These are phyloP conservation scores for Penicillium alfredii DNA, from an alignment of 495 filamentous ascomycete genomes.

Conservation along the genomic window DNA sequence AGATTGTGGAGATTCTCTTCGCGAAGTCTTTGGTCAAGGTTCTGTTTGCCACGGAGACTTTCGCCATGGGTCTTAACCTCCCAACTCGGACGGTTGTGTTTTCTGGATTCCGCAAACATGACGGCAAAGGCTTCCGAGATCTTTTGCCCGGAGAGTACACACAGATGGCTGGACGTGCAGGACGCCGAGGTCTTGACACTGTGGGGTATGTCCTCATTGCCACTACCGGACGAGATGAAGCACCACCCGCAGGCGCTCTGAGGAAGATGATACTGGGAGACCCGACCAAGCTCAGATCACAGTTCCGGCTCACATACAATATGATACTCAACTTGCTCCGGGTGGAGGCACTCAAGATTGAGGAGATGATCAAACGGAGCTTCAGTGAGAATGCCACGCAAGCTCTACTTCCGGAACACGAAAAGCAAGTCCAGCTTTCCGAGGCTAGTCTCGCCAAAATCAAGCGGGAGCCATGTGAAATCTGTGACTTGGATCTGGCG, in stretches of 20 bases:
- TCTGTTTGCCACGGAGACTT: conserved; percentile 95
- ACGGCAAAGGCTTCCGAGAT: conserved; percentile 85
- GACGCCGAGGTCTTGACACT: conserved; percentile 83
- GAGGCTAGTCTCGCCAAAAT: conserved; percentile 87
- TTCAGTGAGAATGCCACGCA: conserved; percentile 99
- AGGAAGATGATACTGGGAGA: conserved; percentile 93
- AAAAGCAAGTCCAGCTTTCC: conserved; percentile 87
- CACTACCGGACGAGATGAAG: conserved; percentile 74
- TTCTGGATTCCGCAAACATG: conserved; percentile 93
- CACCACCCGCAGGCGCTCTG: conserved; percentile 73
- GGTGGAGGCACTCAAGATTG: conserved; percentile 95
- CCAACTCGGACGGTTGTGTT: conserved; percentile 96
- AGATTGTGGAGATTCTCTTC: conserved; percentile 95
- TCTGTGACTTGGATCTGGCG: conserved; percentile 75
- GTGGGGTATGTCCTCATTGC: conserved; percentile 94
- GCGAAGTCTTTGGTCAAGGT: conserved; percentile 92
- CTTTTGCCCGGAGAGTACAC: conserved; percentile 94
- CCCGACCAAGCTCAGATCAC: conserved; percentile 89
- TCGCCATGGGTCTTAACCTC: conserved; percentile 96
- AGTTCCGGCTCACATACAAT: conserved; percentile 96
- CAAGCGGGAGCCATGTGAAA: conserved; percentile 74
- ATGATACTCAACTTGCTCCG: conserved; percentile 97
- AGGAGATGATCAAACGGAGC: conserved; percentile 99
- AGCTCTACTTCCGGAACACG: conserved; percentile 87
- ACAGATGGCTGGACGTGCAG: conserved; percentile 95